Evolutionary conservation across 1,284 basidiomycete species (phyloP), one percentile per base, ranked within the genome.

Genomic region (Ganoderma multipileum): DNA sequence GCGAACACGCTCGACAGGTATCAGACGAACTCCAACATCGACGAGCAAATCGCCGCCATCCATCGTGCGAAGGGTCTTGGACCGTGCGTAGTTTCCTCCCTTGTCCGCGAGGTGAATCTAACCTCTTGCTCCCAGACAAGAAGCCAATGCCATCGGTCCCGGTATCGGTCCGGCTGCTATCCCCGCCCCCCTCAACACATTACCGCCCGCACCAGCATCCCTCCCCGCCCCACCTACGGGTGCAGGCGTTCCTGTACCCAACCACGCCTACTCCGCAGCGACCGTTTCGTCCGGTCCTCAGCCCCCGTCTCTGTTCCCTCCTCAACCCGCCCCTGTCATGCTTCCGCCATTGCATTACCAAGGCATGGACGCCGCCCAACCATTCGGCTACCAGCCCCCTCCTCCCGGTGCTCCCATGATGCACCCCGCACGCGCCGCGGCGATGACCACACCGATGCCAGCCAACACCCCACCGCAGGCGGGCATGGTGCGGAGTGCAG

Each of bases 21-120:
- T 84, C 95, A 95, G 67, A 91, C 91, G 18, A 93, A 92, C 72
- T 95, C 94, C 83, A 95, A 94, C 78, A 91, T 97, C 78, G 95
- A 98, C 82, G 95, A 97, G 77, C 95, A 97, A 79, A 97, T 98
- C 79, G 94, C 95, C 55, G 95, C 95, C 60, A 94, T 97, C 69
- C 95, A 97, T 81, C 91, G 93, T 69, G 89, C 94, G 30, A 95
- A 95, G 79, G 95, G 94, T 80, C 86, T 96, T 64, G 92, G 91
- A 75, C 91, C 91, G 89, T 93, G 79, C 41, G 62, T 70, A 65
- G 64, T 67, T 54, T 61, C 63, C 28, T 11, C 60, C 58, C 67
- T 16, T n/a, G n/a, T n/a, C 58, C 64, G 66, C 42, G 61, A 26
- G 55, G 23, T 42, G 33, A 69, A 41, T 64, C 72, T 72, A 66